These are phyloP conservation scores for Xylariaceae sp. DNA, from an alignment of 2,329 filamentous ascomycete species.

Conservation along the genomic window DNA sequence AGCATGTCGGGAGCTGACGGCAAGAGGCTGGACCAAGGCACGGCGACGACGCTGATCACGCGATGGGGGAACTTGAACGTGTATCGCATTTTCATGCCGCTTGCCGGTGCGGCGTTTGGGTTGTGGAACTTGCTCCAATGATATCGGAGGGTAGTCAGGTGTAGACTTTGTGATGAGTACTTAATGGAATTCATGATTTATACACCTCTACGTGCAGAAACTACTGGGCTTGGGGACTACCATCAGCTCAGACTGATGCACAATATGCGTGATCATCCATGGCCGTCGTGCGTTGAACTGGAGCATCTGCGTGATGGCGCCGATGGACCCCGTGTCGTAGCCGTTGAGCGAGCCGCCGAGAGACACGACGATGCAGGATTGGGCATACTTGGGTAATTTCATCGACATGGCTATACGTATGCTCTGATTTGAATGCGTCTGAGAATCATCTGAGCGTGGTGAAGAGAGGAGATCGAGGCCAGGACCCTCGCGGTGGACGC, in stretches of 20 bases:
- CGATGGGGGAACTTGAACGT: constrained; percentile 18
- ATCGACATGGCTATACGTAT: background rate
- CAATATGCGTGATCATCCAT: too few relatives aligned
- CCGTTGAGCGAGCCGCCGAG: constrained; percentile 32
- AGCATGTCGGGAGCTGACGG: constrained; percentile 4
- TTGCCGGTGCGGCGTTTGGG: constrained; percentile 16
- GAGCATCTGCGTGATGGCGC: constrained; percentile 29
- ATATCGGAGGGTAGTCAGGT: background rate
- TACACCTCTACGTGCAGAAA: too few relatives aligned
- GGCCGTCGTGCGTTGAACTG: too few relatives aligned
- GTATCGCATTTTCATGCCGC: constrained; percentile 16
- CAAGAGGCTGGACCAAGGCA: constrained; percentile 10
- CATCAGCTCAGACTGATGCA: too few relatives aligned
- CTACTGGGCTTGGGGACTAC: too few relatives aligned
- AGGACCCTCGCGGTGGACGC: too few relatives aligned
- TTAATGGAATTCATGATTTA: too few relatives aligned
- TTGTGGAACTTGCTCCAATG: constrained; percentile 19
- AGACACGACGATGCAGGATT: constrained; percentile 27
- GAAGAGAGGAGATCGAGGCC: too few relatives aligned
- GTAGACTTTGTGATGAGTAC: too few relatives aligned
- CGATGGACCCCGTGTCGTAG: constrained; percentile 33
- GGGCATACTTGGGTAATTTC: constrained; percentile 25
- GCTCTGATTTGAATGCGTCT: background rate
- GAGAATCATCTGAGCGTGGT: too few relatives aligned
- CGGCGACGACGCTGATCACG: constrained; percentile 11